Conservation (phyloP, 176 grass and related monocot species). For the Areca catechu region DNA sequence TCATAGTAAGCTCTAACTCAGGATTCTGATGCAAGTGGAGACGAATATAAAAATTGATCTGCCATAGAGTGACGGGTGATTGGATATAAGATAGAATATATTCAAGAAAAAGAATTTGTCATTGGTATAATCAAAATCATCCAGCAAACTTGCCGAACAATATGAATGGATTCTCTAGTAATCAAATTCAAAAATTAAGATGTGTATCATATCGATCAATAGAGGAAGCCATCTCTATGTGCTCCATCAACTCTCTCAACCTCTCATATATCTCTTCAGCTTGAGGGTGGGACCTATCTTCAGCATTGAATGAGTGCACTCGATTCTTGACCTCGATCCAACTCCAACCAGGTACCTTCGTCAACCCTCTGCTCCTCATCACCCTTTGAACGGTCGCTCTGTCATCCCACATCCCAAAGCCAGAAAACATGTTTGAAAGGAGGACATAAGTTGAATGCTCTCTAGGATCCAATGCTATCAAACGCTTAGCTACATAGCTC, state of each 20-base stretch:
- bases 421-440: conserved; percentile 48
- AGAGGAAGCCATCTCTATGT: conserved; percentile 12
- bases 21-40: too few relatives aligned
- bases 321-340: conserved; percentile 60
- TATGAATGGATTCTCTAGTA: too few relatives aligned
- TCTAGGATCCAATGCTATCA: conserved; percentile 31
- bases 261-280: conserved; percentile 39
- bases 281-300: conserved; percentile 41
- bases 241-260: conserved; percentile 26
- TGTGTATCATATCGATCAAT: neutral
- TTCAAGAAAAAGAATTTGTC: too few relatives aligned
- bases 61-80: too few relatives aligned
- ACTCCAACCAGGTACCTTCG: conserved; percentile 67
- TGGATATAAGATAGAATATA: too few relatives aligned
- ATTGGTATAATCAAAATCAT: too few relatives aligned
- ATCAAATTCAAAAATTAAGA: too few relatives aligned
- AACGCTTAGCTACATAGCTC: conserved; percentile 27
- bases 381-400: conserved; percentile 44
- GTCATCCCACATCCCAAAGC: conserved; percentile 54
- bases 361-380: conserved; percentile 56
- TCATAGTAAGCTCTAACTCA: too few relatives aligned
- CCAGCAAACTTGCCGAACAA: too few relatives aligned
- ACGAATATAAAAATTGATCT: too few relatives aligned
- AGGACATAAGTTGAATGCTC: conserved; percentile 63
- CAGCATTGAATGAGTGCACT: conserved; percentile 56